Evolutionary conservation across 2,329 filamentous ascomycete species (phyloP), one percentile per base, ranked within the genome.

Genomic region (Didymella segeticola): DNA sequence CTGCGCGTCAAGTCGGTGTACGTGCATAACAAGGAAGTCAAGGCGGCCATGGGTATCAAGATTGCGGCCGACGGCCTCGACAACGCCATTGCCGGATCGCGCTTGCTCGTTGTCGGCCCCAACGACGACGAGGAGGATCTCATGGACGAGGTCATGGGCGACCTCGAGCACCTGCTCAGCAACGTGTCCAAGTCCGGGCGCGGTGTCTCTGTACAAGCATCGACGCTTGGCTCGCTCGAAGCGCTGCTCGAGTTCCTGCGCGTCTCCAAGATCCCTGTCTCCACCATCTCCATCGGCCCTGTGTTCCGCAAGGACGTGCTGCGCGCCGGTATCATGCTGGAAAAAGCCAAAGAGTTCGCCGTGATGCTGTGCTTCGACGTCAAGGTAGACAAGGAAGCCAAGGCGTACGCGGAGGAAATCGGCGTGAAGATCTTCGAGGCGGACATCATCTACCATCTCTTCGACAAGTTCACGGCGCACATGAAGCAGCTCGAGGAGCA

Each of bases 351-450:
- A 63, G 93, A 99, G 73, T 96, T 88, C 66, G 95, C 95, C n/a
- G 91, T 98, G 73, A 99, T 99, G 95, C 87, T 99, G 43, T 98
- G 95, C 76, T 99, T 99, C 83, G 96, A 99, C 75, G 95, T 99
- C 78, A 98, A 97, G 81, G 91, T 99, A 14, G 95, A 99, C 79
- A 98, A 96, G 77, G 95, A 99, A 73, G 95, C 95, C 0, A 87
- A 89, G 62, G 83, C 85, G 9, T 96, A 98, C 68, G 95, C 95
- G 10, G 91, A 97, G 15, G 92, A 98, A 52, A 87, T 96, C 58
- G 92, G 92, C 45, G 90, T 99, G 79, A 98, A 96, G 82, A 90
- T 99, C 68, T 99, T 99, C 81, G 96, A 91, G 3, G 95, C 96
- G 2, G 93, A 99, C 76, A 99, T 99, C 68, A 99, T 99, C 71